Base-by-base conservation (phyloP, 2,329 filamentous ascomycete genomes). In the Chaetomium olivaceum region DNA sequence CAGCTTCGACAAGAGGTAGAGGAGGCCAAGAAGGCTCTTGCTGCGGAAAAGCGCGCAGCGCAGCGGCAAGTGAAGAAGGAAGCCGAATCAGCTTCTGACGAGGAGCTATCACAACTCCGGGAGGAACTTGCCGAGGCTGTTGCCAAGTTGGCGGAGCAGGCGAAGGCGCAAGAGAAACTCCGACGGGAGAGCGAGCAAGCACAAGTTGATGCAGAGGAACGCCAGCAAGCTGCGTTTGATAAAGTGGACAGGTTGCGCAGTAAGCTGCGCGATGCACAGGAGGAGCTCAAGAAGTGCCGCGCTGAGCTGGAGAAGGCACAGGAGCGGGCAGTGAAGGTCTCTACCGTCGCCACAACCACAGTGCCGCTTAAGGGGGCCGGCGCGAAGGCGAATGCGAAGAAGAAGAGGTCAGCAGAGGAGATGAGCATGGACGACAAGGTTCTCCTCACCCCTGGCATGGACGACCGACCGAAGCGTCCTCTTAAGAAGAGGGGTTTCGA, bases 191-290 rank as follows among this genome's bases (percentile, higher is more conserved):
- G 77, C 56, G 83, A 87, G 62, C 85, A 86, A 67, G 83, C 85
- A 16, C 76, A 87, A 8, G 80, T 82, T 3, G 87, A 90, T 68
- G 85, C 85, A 56, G 85, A 90, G 54, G 82, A 82, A 7, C 84
- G 88, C 68, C 87, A 85, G 61, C 83, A 88, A 4, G 81, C 87
- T 14, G 81, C 93, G 0, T 89, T 93, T 69, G 87, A 88, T 68
- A 91, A 90, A 69, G 78, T 95, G 19, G 87, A 87, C 61, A 86
- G 86, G 23, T 84, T 91, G 73, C 87, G 88, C 73, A 83, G 83
- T 63, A 93, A 93, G 76, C 78, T 94, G 23, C 87, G 86, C 61
- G 82, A 85, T 11, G 84, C 87, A 0, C 92, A 92, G 67, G 87
- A 90, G 36, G 88, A 92, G 73, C 83, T 95, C 29, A 92, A 91